Conservation (phyloP, 495 filamentous ascomycete species). For the Lasiosphaeris hirsuta region DNA sequence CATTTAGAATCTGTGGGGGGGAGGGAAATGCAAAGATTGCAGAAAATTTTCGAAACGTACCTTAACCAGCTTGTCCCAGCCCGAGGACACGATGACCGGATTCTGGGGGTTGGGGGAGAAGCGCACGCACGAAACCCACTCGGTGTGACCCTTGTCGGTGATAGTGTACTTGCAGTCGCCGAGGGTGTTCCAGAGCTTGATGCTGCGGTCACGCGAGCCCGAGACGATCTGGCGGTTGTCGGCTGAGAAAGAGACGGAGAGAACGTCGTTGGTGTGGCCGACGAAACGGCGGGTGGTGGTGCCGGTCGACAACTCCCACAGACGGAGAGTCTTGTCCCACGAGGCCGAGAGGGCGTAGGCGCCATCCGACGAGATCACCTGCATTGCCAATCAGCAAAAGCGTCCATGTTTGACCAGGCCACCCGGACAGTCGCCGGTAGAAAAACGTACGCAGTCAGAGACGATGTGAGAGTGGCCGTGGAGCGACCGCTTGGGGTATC, state of each 20-base stretch:
- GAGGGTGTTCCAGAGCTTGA: constrained; percentile 99
- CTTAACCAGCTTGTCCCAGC: constrained; percentile 99
- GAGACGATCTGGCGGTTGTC: constrained; percentile 99
- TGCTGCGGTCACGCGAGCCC: constrained; percentile 93
- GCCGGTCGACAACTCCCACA: constrained; percentile 97
- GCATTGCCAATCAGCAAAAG: constrained; percentile 36
- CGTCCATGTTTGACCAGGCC: constrained; percentile 13
- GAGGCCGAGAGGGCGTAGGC: constrained; percentile 98
- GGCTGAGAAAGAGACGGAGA: constrained; percentile 99
- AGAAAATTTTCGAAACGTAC: constrained; percentile 54
- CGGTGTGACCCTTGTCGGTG: constrained; percentile 98
- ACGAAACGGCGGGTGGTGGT: constrained; percentile 96
- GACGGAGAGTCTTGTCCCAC: constrained; percentile 99
- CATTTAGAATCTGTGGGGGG: constrained; percentile 47
- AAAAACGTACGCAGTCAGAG: constrained; percentile 91
- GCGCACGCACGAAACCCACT: constrained; percentile 99
- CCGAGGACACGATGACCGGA: constrained; percentile 97
- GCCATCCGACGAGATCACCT: constrained; percentile 99
- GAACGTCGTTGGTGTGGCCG: constrained; percentile 98
- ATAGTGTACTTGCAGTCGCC: constrained; percentile 99
- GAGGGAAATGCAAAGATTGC: neutral
- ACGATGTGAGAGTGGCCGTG: constrained; percentile 99
- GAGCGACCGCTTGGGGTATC: constrained; percentile 97
- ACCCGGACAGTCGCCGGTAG: neutral
- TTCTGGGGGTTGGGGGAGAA: constrained; percentile 99